Evolutionary conservation across 1,139 yeast genomes (phyloP), one percentile per base, ranked within the genome.

Genomic region (Candida anutae): DNA sequence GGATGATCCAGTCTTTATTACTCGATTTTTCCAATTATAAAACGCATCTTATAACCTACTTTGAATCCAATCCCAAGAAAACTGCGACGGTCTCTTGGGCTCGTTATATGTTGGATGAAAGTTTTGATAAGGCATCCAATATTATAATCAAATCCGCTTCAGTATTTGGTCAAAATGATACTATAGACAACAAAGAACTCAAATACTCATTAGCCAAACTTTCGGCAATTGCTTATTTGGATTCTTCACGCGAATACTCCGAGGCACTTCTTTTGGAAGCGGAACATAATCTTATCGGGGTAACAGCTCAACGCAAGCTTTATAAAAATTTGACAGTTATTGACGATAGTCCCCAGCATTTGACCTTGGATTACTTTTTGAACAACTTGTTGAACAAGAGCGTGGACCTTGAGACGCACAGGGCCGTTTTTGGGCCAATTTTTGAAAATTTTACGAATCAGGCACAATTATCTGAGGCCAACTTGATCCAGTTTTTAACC

Each of bases 1-100:
- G 74, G 23, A 70, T 75, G 36, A 57, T 76, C 17, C 69, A 72
- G 37, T 50, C 68, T 4, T 47, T 85, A 23, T 57, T 85, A 26
- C 56, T 68, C 12, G 74, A 69, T 20, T 80, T 79, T 46, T 71
- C 75, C 9, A 64, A 69, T 23, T 72, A 74, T 39, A 59, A 68
- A 22, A 50, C 54, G 3, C 70, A 58, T 40, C 54, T 84, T 31
- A 59, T 68, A 18, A 51, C 54, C 36, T 87, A 75, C 44, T 69
- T 85, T 34, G 42, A 50, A 3, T 61, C 63, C 21, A 57, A 60
- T 28, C 60, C 67, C 22, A 48, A 62, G 5, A 62, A 67, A 33
- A 71, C 76, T 28, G 70, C 74, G 4, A 57, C 66, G 24, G 67
- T 84, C 25, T 68, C 87, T 1, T 87, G 96, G 96, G 77, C 85